Percentiles rank a stretch among this genome's conserved stretches.
These are phyloP conservation scores for Paraglomus brasilianum DNA, from an alignment of 192 early-diverging fungal species.

Conservation along the genomic window DNA sequence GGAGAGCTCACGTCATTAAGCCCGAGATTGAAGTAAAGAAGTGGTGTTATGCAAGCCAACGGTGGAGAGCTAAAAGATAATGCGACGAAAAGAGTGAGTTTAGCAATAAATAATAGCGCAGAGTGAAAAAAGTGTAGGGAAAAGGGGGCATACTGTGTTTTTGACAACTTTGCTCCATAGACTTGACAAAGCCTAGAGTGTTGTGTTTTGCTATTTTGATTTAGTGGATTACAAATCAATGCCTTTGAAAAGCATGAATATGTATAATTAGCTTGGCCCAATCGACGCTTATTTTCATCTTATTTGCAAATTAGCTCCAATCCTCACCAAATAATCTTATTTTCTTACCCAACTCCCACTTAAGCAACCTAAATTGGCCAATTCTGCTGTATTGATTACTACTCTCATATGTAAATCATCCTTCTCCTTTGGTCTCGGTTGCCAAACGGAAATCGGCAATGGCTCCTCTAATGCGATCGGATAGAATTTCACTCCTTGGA, in stretches of 20 bases:
- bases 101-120: neutral
- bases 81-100: neutral
- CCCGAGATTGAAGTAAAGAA: conserved; percentile 60
- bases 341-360: conserved; percentile 62
- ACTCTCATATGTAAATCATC: conserved; percentile 55
- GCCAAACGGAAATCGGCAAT: conserved; percentile 43
- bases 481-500: conserved; percentile 28
- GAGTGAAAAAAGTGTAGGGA: too few species aligned
- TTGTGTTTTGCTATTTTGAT: too few species aligned
- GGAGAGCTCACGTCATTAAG: conserved; percentile 29
- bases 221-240: conserved; percentile 38
- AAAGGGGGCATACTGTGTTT: neutral
- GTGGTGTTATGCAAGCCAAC: conserved; percentile 51
- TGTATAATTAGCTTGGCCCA: neutral
- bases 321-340: conserved; percentile 23
- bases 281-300: too few species aligned
- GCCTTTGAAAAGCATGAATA: neutral
- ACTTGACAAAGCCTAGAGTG: conserved; percentile 39
- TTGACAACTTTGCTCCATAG: conserved; percentile 41
- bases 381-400: conserved; percentile 48
- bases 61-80: conserved; percentile 23
- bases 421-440: conserved; percentile 44
- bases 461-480: conserved; percentile 37
- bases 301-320: too few species aligned
- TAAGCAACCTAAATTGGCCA: conserved; percentile 52